phyloP scores from a whole-genome alignment of 2,329 filamentous ascomycete genomes.

The Arthroderma sp. region DNA sequence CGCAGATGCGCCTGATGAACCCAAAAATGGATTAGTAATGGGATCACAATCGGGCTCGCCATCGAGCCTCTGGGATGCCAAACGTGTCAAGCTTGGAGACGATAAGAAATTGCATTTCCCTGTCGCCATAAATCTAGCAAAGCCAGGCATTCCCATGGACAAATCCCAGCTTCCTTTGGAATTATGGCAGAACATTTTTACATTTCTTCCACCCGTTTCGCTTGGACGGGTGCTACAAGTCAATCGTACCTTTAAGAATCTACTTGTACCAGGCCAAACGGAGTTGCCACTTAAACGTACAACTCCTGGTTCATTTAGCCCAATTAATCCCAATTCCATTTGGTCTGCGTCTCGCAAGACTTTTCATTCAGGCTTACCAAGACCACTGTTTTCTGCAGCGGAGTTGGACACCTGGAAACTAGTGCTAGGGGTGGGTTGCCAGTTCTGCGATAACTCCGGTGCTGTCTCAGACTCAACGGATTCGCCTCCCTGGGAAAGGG shows the following conservation, averaged over 20 bases:
- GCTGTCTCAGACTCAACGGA: constrained; percentile 15
- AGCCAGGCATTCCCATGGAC: constrained; percentile 6
- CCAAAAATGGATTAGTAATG: no score
- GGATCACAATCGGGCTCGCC: neutral
- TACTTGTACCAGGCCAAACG: constrained; percentile 39
- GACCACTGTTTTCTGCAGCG: constrained; percentile 49
- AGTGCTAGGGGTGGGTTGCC: constrained; percentile 49
- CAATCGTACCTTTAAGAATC: constrained; percentile 53
- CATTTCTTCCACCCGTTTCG: constrained; percentile 48
- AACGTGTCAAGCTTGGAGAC: constrained; percentile 12
- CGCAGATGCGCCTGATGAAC: no score
- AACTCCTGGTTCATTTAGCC: constrained; percentile 19
- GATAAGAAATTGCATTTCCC: constrained; percentile 1
- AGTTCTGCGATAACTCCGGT: constrained; percentile 47
- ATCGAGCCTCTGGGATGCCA: constrained; percentile 6
- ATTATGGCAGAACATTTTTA: constrained; percentile 59
- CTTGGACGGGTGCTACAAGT: constrained; percentile 53
- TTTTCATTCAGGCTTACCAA: constrained; percentile 55
- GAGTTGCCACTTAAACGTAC: constrained; percentile 18
- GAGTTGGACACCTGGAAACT: constrained; percentile 70
- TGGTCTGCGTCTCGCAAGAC: constrained; percentile 57
- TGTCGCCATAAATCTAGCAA: constrained; percentile 2
- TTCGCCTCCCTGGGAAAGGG: constrained; percentile 41
- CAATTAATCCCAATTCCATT: constrained; percentile 49
- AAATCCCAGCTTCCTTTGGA: constrained; percentile 40